Evolutionary conservation across 495 filamentous ascomycete species (phyloP).

Genomic region (Copromyces sp.): DNA sequence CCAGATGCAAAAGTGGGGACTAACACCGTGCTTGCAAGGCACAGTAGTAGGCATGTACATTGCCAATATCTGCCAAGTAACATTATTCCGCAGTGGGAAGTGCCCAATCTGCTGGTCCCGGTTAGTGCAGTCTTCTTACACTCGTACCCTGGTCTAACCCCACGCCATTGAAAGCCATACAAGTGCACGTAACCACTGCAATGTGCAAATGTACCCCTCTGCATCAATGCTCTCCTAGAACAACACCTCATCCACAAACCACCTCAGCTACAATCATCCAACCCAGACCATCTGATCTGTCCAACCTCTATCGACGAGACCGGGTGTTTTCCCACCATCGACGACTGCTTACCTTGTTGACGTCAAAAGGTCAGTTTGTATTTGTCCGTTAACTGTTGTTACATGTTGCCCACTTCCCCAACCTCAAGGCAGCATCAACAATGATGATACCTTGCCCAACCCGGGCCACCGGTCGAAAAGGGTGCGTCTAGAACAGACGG

Average conservation of each 20-base stretch:
- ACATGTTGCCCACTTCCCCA: not conserved
- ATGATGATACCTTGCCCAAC: not conserved
- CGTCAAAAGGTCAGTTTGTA: not conserved
- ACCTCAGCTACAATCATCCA: not conserved
- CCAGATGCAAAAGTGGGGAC: no score
- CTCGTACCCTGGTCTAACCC: not conserved
- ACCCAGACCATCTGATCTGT: not conserved
- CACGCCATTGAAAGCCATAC: not conserved
- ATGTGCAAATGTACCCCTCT: not conserved
- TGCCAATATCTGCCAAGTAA: not conserved
- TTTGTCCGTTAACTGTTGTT: not conserved
- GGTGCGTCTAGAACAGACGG: not conserved
- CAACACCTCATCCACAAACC: not conserved
- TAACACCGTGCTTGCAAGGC: no score
- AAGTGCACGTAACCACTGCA: not conserved
- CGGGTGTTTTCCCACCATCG: not conserved
- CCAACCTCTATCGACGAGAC: not conserved
- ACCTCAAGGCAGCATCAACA: not conserved
- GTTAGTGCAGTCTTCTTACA: not conserved
- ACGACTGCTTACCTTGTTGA: not conserved
- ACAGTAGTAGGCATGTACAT: not conserved
- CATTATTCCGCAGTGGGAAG: not conserved
- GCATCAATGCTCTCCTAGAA: not conserved
- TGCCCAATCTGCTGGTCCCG: not conserved
- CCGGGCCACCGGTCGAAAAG: not conserved